Base-by-base conservation (phyloP, 1,284 basidiomycete genomes). In the Ceratobasidium sp. region DNA sequence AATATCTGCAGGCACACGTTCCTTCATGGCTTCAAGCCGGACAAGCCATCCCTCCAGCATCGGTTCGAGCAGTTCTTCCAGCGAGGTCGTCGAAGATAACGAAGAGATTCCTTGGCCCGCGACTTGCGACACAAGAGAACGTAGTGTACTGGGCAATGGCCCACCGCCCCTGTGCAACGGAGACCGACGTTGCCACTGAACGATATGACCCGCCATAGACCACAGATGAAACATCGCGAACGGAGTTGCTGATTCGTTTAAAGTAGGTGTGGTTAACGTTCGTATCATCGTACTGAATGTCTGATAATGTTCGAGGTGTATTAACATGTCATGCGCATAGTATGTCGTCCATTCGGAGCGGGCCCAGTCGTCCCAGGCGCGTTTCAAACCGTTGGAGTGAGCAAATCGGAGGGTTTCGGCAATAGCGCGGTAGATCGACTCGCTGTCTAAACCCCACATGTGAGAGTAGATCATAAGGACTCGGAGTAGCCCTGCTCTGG, bases 401-500 rank as follows among this genome's bases (percentile, higher is more conserved):
- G 64, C 38, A 21, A 41, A 52, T 2, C 47, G 18, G 41, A 69
- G 13, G 50, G 18, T 55, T 16, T 57, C 50, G n/a, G 64, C 64
- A 9, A 69, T 9, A 7, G 32, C 57, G 23, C n/a, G 44, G 28
- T 55, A 69, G 38, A 69, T 46, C n/a, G 50, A n/a, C 18, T 41
- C 35, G 49, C 64, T 69, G 6, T 28, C 18, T 5, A 38, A 9
- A 1, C 50, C 64, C 64, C 64, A 69, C 64, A 69, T 69, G 28
- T 69, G 57, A 2, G 64, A 69, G 28, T 69, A 69, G 6, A 52
- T 50, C 43, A 69, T 41, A 21, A 69, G 38, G 6, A 41, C 64
- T 38, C 50, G 64, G 26, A 69, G 46, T 2, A 69, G 49, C 5
- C 41, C 28, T 2, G 13, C 50, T 44, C 3, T 26, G 38, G 52